A percentile compares a stretch with the other conserved stretches of the same genome.
These are phyloP conservation scores for Neofusicoccum laricinum DNA, from an alignment of 2,329 filamentous ascomycete species.

Conservation along the genomic window DNA sequence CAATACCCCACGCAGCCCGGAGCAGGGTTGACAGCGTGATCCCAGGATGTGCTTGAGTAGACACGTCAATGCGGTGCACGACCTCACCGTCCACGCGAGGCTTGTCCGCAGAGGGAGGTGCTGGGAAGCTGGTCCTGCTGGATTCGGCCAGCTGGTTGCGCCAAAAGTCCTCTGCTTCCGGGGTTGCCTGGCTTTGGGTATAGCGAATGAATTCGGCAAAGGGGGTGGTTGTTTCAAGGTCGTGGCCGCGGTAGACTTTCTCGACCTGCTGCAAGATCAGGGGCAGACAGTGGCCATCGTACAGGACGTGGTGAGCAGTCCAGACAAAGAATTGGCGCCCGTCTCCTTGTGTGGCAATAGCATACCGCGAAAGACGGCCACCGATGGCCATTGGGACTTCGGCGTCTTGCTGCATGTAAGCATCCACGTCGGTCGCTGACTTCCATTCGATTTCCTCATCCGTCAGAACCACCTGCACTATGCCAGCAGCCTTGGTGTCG, in stretches of 20 bases:
- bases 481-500: background rate
- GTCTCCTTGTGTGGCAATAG: slow-evolving; percentile 24
- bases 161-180: too few relatives aligned
- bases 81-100: slow-evolving; percentile 7
- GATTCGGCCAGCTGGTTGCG: too few relatives aligned
- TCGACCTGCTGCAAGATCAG: slow-evolving; percentile 34
- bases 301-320: slow-evolving; percentile 36
- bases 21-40: slow-evolving; percentile 25
- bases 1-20: slow-evolving; percentile 32
- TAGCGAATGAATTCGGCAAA: background rate
- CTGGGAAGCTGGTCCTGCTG: too few relatives aligned
- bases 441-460: background rate
- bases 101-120: too few relatives aligned
- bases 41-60: slow-evolving; percentile 20
- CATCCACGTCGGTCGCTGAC: slow-evolving; percentile 17
- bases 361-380: slow-evolving; percentile 36
- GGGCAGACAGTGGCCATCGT: slow-evolving; percentile 33
- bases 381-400: slow-evolving; percentile 40
- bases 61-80: slow-evolving; percentile 23
- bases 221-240: background rate
- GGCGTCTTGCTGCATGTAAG: slow-evolving; percentile 35
- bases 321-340: background rate
- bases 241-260: slow-evolving; percentile 22
- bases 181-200: slow-evolving; percentile 23
- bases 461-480: background rate